Conservation (phyloP, 1,284 basidiomycete genomes). For the Rhodotorula sp. region DNA sequence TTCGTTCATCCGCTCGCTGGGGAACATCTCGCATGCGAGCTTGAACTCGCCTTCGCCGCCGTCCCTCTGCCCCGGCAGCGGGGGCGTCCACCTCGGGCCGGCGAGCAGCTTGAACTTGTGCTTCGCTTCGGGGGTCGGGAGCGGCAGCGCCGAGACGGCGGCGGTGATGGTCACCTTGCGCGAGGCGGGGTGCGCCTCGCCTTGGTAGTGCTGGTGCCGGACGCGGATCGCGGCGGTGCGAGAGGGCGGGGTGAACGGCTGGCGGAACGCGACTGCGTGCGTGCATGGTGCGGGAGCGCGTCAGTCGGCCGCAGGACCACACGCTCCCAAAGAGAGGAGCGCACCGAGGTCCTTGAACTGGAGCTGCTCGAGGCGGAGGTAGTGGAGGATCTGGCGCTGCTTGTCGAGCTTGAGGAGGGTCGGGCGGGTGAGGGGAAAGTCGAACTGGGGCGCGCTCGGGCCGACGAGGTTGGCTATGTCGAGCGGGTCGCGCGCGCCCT, state of each 20-base stretch:
- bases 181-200: constrained; percentile 50
- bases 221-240: constrained; percentile 42
- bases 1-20: constrained; percentile 51
- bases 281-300: not conserved
- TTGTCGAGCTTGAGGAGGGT: constrained; percentile 42
- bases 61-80: not conserved
- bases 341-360: constrained; percentile 44
- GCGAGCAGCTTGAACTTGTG: constrained; percentile 53
- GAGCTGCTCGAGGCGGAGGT: constrained; percentile 45
- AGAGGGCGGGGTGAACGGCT: constrained; percentile 47
- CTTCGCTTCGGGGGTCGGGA: constrained; percentile 27
- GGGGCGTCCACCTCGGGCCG: constrained; percentile 45
- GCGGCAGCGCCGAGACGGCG: constrained; percentile 45
- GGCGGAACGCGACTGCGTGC: constrained; percentile 44
- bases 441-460: constrained; percentile 18
- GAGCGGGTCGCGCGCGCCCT: constrained; percentile 17
- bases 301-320: not conserved
- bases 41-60: constrained; percentile 44
- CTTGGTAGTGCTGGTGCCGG: constrained; percentile 52
- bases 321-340: not conserved
- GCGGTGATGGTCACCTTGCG: constrained; percentile 51
- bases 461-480: constrained; percentile 28
- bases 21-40: constrained; percentile 51
- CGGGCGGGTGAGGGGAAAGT: constrained; percentile 31
- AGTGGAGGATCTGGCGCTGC: constrained; percentile 43